Evolutionary conservation across 148 eudicot species (phyloP).

Genomic region (Nepenthes gracilis): DNA sequence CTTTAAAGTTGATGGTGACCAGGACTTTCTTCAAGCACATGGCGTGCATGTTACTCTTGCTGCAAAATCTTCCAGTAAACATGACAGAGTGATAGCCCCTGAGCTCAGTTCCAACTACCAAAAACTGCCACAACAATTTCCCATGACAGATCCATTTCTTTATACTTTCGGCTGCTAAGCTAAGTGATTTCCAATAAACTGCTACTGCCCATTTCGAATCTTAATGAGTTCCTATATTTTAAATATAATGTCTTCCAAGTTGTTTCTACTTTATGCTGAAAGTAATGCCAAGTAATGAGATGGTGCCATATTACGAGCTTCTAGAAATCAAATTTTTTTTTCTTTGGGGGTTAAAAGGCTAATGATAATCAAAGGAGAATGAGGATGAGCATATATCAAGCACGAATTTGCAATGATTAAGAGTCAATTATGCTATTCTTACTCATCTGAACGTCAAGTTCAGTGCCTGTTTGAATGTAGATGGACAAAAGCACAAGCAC

Average conservation of each 20-base stretch:
- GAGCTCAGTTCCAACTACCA: constrained; percentile 9
- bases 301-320: background rate
- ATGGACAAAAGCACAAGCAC: background rate
- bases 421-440: too few species aligned
- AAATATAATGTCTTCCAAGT: background rate
- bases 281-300: background rate
- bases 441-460: too few species aligned
- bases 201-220: constrained; percentile 6
- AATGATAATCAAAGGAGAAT: too few species aligned
- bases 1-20: constrained; percentile 26
- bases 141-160: background rate
- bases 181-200: constrained; percentile 1
- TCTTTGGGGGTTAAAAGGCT: too few species aligned
- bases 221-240: constrained; percentile 11
- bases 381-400: too few species aligned
- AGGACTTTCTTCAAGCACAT: constrained; percentile 38
- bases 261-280: background rate
- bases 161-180: background rate
- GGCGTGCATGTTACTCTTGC: constrained; percentile 72
- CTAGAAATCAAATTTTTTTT: background rate
- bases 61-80: constrained; percentile 9
- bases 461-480: too few species aligned
- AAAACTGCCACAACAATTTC: constrained; percentile 1
- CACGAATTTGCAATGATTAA: too few species aligned
- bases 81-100: constrained; percentile 3